Evolutionary conservation across 768 basidiomycete genomes (phyloP), one percentile per base, ranked within the genome.

Genomic region (Amanita exitialis): DNA sequence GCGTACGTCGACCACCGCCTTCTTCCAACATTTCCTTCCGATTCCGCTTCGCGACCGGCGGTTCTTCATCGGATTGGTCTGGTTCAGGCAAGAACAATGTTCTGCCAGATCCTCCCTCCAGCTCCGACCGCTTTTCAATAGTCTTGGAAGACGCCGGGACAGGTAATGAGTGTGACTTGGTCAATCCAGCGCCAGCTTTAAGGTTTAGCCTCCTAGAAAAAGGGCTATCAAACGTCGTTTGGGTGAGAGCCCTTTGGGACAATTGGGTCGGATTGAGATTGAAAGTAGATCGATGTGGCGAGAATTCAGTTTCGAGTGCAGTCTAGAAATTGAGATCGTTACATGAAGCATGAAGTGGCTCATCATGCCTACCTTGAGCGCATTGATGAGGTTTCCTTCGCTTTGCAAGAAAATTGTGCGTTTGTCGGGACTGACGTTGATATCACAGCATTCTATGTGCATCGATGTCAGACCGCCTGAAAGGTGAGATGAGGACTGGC

Each of bases 361-460:
- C 3, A 8, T 49, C 30, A 35, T 21, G 42, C 64, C 12, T 49
- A 91, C 91, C 70, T 89, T 93, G 36, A 98, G 73, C 0, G 83
- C 80, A 2, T 77, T 67, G 0, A 98, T 74, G 15, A 99, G 66
- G 54, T 85, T 86, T 9, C 72, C 74, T 63, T 99, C 95, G 62
- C 83, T 83, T 58, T 97, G 92, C 9, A 99, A 60, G 46, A 96
- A 83, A 34, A 98, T 86, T 0, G 91, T 94, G n/a, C 95, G 77
- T 61, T 98, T 99, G 69, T 98, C 96, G 0, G 96, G 95, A 54
- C 83, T 90, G 53, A 98, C 88, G 54, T 99, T 99, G 60, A 99
- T 82, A 61, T 99, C 96, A 59, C 81, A 89, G 0, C 79, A 71
- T 51, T 82, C 90, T 93, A 55, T 5, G 48, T 13, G 20, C 6